Evolutionary conservation across 805 yeast genomes (phyloP), one percentile per base, ranked within the genome.

Genomic region (Candida sphagnicola): DNA sequence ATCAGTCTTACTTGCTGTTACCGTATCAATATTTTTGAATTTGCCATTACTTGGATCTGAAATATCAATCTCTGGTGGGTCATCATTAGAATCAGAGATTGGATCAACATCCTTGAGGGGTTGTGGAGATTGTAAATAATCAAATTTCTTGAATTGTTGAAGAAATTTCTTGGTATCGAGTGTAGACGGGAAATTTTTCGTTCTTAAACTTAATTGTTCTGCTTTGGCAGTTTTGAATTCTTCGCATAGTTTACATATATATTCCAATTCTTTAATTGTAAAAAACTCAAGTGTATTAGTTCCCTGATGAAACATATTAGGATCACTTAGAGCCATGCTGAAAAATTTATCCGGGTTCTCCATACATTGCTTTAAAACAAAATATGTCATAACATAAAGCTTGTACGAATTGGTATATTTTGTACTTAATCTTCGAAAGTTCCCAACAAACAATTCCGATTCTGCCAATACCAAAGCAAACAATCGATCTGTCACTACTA

Each of bases 401-500:
- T 59, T 56, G 53, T 67, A 67, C 2, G 72, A 66, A 43, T 66
- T 68, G 38, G 63, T 56, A 46, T 68, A 67, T 4, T 57, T 57
- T 15, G 54, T 42, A 44, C 72, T 61, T 44, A 68, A 53, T 24
- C 56, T 57, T 17, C 67, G 34, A 50, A 68, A 68, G 44, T 64
- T 62, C 1, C 74, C 73, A 23, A 67, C 71, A 44, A 67, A 68
- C 5, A 67, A 48, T 35, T 67, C 74, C 1, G 72, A 65, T 38
- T 68, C 72, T 1, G 56, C 40, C 19, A 68, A 46, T 10, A 62
- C 55, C 26, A 60, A 49, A 11, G 48, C 51, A 40, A 66, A 64
- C 29, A 68, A 48, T 13, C 43, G 46, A 41, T 64, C 64, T 15
- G 62, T 51, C 2, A 61, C 62, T 24, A 61, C 61, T 11, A 59